Evolutionary conservation across 768 basidiomycete genomes (phyloP).

Genomic region (Suillus cothurnatus): DNA sequence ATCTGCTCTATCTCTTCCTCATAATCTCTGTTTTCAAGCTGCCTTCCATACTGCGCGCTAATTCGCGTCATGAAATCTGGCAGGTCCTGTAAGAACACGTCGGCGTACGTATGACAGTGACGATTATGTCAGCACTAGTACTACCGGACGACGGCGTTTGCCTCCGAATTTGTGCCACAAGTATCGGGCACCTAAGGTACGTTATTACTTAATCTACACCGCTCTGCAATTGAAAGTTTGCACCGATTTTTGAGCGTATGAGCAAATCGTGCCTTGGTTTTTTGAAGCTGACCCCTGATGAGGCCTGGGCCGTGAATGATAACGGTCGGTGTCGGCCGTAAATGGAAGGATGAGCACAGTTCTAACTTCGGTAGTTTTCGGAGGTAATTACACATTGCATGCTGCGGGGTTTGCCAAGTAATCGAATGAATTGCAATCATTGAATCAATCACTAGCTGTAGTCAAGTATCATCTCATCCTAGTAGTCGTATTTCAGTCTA

Average conservation of each 20-base stretch:
- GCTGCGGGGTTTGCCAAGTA: background rate
- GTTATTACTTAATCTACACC: background rate
- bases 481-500: background rate
- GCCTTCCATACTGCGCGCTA: conserved; percentile 27
- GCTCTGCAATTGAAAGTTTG: background rate
- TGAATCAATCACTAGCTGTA: background rate
- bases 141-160: background rate
- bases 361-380: background rate
- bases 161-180: background rate
- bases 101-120: background rate
- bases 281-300: background rate
- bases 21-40: conserved; percentile 41
- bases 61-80: conserved; percentile 22
- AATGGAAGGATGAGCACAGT: background rate
- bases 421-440: background rate
- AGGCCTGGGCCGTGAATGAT: background rate
- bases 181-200: background rate
- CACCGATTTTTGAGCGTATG: background rate
- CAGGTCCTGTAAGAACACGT: background rate
- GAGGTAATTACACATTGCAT: background rate
- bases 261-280: background rate
- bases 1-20: conserved; percentile 72
- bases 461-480: too few relatives aligned
- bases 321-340: background rate
- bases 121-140: conserved; percentile 3